Evolutionary conservation across 805 yeast genomes (phyloP).

Genomic region (Candida nonsorbophila): DNA sequence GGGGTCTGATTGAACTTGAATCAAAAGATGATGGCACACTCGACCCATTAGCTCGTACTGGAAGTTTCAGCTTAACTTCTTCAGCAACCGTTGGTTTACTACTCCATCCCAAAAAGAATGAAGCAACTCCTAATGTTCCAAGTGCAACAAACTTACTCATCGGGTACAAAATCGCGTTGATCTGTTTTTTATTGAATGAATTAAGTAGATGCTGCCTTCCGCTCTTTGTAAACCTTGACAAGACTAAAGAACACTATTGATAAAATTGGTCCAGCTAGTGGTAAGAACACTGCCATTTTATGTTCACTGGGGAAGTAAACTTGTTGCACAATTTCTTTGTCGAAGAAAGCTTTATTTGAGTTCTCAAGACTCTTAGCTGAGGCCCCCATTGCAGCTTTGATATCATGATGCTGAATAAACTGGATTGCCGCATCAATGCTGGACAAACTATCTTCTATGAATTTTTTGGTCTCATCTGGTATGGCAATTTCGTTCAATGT

Average conservation of each 20-base stretch:
- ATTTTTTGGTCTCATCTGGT: conserved; percentile 61
- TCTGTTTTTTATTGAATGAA: no score
- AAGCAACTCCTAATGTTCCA: conserved; percentile 33
- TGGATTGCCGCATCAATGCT: conserved; percentile 33
- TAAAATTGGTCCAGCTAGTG: conserved; percentile 79
- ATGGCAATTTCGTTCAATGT: conserved; percentile 77
- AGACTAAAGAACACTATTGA: conserved; percentile 57
- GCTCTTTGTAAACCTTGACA: conserved; percentile 40
- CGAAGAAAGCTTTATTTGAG: conserved; percentile 81
- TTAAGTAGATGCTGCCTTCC: no score
- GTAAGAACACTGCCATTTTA: conserved; percentile 88
- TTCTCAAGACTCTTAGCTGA: conserved; percentile 51
- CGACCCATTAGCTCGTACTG: no score
- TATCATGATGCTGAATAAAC: conserved; percentile 22
- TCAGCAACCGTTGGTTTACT: no score
- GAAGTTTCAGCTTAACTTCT: no score
- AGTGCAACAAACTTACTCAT: conserved; percentile 15
- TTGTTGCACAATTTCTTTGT: conserved; percentile 92
- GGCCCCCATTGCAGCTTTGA: conserved; percentile 24
- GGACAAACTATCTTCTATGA: conserved; percentile 49
- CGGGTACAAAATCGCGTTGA: neutral
- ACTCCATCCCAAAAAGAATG: conserved; percentile 37
- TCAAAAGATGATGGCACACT: conserved; percentile 5
- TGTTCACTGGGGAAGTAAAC: conserved; percentile 94
- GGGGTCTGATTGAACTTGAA: conserved; percentile 49